A percentile compares a stretch with the other conserved stretches of the same genome.
Evolutionary conservation across 768 basidiomycete species (phyloP).

Genomic region (Agrocybe pediades): DNA sequence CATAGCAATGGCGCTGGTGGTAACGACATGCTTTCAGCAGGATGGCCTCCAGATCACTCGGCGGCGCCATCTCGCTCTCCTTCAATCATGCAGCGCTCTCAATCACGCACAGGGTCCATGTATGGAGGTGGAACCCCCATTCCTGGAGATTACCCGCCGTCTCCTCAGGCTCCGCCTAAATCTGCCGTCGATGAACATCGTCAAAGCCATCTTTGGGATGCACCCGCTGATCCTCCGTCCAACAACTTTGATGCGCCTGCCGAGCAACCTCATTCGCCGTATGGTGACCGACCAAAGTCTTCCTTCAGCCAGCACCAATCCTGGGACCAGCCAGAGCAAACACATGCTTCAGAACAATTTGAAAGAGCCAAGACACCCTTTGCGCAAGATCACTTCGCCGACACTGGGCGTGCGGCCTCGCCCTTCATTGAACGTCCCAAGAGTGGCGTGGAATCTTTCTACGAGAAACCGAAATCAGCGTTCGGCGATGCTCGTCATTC

Average conservation of each 20-base stretch:
- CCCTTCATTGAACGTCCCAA: conserved; percentile 25
- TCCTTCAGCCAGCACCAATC: conserved; percentile 2
- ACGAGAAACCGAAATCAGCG: conserved; percentile 20
- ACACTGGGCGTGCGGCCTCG: conserved; percentile 19
- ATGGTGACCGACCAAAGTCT: conserved; percentile 16
- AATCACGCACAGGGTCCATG: conserved; percentile 17
- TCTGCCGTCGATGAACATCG: conserved; percentile 23
- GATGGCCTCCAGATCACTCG: conserved; percentile 14
- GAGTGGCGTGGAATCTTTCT: conserved; percentile 21
- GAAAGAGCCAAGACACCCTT: conserved; percentile 7
- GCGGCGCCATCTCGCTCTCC: conserved; percentile 18
- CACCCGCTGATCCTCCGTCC: conserved; percentile 13
- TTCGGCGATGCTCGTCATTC: conserved; percentile 23
- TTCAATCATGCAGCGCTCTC: conserved; percentile 16
- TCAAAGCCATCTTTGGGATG: conserved; percentile 21
- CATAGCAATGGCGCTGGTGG: conserved; percentile 12
- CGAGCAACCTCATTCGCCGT: conserved; percentile 12
- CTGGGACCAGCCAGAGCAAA: conserved; percentile 6
- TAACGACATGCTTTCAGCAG: conserved; percentile 15
- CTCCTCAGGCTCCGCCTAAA: conserved; percentile 12
- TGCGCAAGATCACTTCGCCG: conserved; percentile 5
- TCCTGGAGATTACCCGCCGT: conserved; percentile 7
- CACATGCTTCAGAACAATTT: conserved; percentile 15
- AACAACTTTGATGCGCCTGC: conserved; percentile 1
- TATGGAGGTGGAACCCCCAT: conserved; percentile 7